A percentile compares a stretch with the other conserved stretches of the same genome.
These are phyloP conservation scores for Diaporthe sp. DNA, from an alignment of 2,329 filamentous ascomycete species.

Conservation along the genomic window DNA sequence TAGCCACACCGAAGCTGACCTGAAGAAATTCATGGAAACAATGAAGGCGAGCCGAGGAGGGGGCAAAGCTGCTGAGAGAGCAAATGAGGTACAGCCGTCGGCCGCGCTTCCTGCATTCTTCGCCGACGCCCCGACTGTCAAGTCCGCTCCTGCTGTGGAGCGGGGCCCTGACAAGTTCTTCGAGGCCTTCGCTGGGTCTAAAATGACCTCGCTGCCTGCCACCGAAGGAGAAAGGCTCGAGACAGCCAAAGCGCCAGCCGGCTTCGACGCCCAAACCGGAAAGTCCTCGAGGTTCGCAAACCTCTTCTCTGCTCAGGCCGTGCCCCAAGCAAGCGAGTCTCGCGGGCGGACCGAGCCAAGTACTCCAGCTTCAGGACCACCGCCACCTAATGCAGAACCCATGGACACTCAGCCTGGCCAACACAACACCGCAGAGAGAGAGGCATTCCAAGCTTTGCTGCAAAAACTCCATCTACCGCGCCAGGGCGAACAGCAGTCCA, in stretches of 20 bases:
- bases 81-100: constrained; percentile 16
- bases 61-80: constrained; percentile 50
- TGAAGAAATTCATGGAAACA: constrained; percentile 92
- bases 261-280: constrained; percentile 2
- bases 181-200: constrained; percentile 59
- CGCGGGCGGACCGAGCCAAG: constrained; percentile 61
- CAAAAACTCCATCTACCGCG: constrained; percentile 76
- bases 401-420: constrained; percentile 32
- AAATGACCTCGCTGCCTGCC: constrained; percentile 34
- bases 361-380: constrained; percentile 51
- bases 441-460: constrained; percentile 85
- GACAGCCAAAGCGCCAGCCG: constrained; percentile 49
- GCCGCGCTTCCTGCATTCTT: constrained; percentile 41
- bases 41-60: constrained; percentile 77
- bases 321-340: constrained; percentile 44
- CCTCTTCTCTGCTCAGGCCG: constrained; percentile 74
- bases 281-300: constrained; percentile 90
- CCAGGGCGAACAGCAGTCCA: constrained; percentile 27
- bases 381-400: constrained; percentile 25
- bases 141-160: constrained; percentile 73
- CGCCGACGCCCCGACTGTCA: constrained; percentile 52
- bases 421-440: constrained; percentile 75
- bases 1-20: constrained; percentile 86
- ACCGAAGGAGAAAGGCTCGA: constrained; percentile 53
- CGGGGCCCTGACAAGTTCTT: constrained; percentile 83